Evolutionary conservation across 2,329 filamentous ascomycete genomes (phyloP), one percentile per base, ranked within the genome.

Genomic region (Camillea tinctor): DNA sequence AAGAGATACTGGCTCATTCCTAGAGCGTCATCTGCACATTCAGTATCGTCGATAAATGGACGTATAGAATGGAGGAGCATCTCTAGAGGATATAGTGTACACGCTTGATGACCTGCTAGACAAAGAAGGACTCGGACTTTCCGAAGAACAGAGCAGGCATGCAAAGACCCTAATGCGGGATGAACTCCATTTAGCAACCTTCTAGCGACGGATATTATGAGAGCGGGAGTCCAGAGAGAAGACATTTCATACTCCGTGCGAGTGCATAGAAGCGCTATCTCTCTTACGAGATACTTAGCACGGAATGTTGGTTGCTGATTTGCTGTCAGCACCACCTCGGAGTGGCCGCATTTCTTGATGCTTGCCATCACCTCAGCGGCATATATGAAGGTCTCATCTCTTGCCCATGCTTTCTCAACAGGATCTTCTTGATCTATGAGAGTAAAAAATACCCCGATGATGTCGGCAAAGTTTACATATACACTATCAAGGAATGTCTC

Each of bases 21-120:
- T 51, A 98, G 81, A 1, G 91, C 88, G 77, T 99, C 95, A 70
- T 97, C 92, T 9, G 93, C 91, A 74, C 94, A 98, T 70, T 96
- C 90, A 0, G 88, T 83, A 66, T 98, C 89, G 1, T 89, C 88
- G 5, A 98, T 79, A 66, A 93, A 96, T 0, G 88, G 87, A 9
- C 90, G 84, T 20, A 97, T 80, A 1, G 90, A 89, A 68, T 93
- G 91, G 1, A 99, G 81, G 0, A 96, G 81, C 91, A 97, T 95
- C 73, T 99, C 92, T 15, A 97, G 74, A 11, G 92, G 91, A 71
- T 98, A 98, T 0, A 89, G 90, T 49, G 86, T 79, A 22, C 89
- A 80, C n/a, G 90, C 91, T 55, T 88, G 81, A 0, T 85, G 73
- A 0, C 92, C 93, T 23, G 92, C 89, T 52, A 98, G 78, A 60